phyloP scores from a whole-genome alignment of 345 rosid species.

The Gossypium turneri region DNA sequence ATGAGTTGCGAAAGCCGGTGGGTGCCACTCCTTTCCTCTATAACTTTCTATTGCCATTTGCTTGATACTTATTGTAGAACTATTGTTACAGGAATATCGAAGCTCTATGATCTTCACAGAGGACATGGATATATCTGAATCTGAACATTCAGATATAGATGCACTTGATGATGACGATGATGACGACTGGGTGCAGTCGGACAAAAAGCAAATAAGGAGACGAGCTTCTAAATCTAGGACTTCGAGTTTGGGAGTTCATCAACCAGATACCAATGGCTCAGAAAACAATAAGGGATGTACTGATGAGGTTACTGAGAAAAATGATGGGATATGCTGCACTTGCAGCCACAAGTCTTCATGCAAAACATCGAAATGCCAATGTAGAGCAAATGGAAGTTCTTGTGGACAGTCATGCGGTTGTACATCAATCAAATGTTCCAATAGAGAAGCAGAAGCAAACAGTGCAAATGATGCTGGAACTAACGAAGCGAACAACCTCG shows the following conservation, averaged over 20 bases:
- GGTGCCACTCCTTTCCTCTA: background rate
- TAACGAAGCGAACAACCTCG: slow-evolving; percentile 40
- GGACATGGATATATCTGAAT: slow-evolving; percentile 87
- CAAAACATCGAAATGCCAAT: slow-evolving; percentile 77
- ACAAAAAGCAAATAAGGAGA: slow-evolving; percentile 30
- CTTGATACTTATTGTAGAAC: background rate
- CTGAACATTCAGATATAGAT: slow-evolving; percentile 55
- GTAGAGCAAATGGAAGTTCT: slow-evolving; percentile 54
- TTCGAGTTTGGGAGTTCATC: slow-evolving; percentile 27
- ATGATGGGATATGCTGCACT: slow-evolving; percentile 48
- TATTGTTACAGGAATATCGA: slow-evolving; percentile 39
- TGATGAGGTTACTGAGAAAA: slow-evolving; percentile 27
- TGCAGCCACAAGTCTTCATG: slow-evolving; percentile 64
- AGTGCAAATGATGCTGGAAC: slow-evolving; percentile 36
- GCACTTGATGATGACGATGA: slow-evolving; percentile 49
- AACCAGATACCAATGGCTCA: slow-evolving; percentile 22
- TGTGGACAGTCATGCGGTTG: slow-evolving; percentile 79
- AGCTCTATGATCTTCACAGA: slow-evolving; percentile 46
- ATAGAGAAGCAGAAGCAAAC: slow-evolving; percentile 35
- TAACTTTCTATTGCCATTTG: background rate
- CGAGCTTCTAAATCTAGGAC: slow-evolving; percentile 38
- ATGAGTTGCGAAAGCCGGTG: slow-evolving; percentile 58
- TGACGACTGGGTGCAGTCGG: slow-evolving; percentile 59
- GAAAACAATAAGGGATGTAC: slow-evolving; percentile 26
- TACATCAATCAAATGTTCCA: slow-evolving; percentile 52